Conservation (phyloP, 768 basidiomycete genomes). For the Rickenella mellea region DNA sequence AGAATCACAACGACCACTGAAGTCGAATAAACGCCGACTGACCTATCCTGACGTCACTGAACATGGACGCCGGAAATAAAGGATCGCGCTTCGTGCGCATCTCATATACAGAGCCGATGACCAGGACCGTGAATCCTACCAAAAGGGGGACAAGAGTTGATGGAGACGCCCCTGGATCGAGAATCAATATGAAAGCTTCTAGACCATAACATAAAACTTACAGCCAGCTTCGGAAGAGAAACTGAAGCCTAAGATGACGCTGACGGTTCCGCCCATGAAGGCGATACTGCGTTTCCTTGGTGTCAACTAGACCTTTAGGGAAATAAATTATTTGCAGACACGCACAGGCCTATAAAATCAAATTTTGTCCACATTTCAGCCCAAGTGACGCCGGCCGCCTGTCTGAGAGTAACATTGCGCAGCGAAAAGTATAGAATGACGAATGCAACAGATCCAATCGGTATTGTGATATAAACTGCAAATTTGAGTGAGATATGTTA, state of each 20-base stretch:
- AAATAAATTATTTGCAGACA: constrained; percentile 11
- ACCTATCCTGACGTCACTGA: constrained; percentile 55
- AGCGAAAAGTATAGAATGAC: constrained; percentile 52
- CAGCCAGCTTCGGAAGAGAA: constrained; percentile 62
- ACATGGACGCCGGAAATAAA: constrained; percentile 58
- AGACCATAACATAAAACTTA: constrained; percentile 25
- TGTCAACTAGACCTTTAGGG: constrained; percentile 8
- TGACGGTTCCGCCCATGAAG: constrained; percentile 68
- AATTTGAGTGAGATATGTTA: constrained; percentile 9
- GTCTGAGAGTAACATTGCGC: constrained; percentile 40
- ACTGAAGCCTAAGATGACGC: constrained; percentile 73
- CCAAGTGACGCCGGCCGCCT: constrained; percentile 46
- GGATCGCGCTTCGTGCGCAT: constrained; percentile 55
- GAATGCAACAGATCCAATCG: constrained; percentile 55
- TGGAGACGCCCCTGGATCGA: constrained; percentile 47
- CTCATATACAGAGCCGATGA: constrained; percentile 61
- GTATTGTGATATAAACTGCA: constrained; percentile 77
- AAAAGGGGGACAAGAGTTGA: constrained; percentile 53
- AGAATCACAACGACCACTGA: constrained; percentile 6
- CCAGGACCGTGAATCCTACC: constrained; percentile 43
- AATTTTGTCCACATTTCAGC: constrained; percentile 42
- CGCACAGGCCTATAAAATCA: constrained; percentile 75
- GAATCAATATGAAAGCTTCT: constrained; percentile 7
- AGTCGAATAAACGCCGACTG: constrained; percentile 12
- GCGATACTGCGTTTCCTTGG: constrained; percentile 36